A percentile compares a stretch with the other conserved stretches of the same genome.
These are phyloP conservation scores for Auriscalpium microsporum DNA, from an alignment of 768 basidiomycete species.

Conservation along the genomic window DNA sequence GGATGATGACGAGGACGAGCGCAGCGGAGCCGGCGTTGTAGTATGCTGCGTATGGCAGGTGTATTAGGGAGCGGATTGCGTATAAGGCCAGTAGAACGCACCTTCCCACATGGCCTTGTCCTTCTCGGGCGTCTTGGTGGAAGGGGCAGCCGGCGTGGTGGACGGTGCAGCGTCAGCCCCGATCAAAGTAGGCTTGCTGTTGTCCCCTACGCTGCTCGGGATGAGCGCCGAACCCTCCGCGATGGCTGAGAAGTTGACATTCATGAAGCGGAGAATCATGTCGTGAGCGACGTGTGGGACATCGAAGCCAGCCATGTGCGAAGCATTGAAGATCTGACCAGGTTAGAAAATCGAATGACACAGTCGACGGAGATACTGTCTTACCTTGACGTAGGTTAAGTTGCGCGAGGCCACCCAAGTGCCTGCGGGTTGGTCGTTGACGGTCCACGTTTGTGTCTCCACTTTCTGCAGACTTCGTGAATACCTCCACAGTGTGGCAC, in stretches of 20 bases:
- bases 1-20: slow-evolving; percentile 71
- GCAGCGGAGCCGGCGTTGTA: slow-evolving; percentile 89
- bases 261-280: slow-evolving; percentile 98
- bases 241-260: slow-evolving; percentile 76
- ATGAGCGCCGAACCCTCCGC: slow-evolving; percentile 74
- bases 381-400: slow-evolving; percentile 86
- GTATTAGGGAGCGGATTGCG: neutral
- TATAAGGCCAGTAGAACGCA: slow-evolving; percentile 24
- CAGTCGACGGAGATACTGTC: slow-evolving; percentile 2
- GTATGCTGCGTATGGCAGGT: slow-evolving; percentile 48
- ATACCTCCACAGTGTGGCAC: neutral
- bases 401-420: slow-evolving; percentile 89
- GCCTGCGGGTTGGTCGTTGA: slow-evolving; percentile 71
- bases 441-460: slow-evolving; percentile 64
- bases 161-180: slow-evolving; percentile 31
- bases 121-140: slow-evolving; percentile 62
- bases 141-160: slow-evolving; percentile 27
- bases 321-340: slow-evolving; percentile 76
- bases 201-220: slow-evolving; percentile 70
- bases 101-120: slow-evolving; percentile 90
- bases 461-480: slow-evolving; percentile 38
- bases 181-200: slow-evolving; percentile 56
- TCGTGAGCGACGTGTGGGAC: slow-evolving; percentile 85
- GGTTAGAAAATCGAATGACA: neutral
- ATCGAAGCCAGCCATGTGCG: slow-evolving; percentile 93